Percentiles rank a stretch among this genome's conserved stretches.
These are phyloP conservation scores for Alternaria consortialis DNA, from an alignment of 2,329 filamentous ascomycete genomes.

Conservation along the genomic window DNA sequence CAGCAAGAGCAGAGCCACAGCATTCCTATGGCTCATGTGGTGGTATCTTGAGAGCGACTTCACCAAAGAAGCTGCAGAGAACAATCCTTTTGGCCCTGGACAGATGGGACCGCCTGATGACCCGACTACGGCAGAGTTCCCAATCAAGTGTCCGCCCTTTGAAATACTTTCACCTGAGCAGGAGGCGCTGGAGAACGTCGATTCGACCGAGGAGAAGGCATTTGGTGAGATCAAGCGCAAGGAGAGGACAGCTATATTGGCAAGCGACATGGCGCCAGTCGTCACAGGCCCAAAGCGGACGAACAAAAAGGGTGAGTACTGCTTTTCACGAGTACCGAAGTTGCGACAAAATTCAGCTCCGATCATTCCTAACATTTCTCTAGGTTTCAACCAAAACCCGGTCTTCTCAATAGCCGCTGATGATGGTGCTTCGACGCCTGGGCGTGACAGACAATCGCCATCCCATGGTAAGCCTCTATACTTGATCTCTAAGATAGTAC, in stretches of 20 bases:
- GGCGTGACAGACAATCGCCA: slow-evolving; percentile 51
- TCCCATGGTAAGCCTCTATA: slow-evolving; percentile 42
- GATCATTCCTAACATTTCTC: slow-evolving; percentile 17
- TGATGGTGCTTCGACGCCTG: slow-evolving; percentile 52
- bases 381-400: slow-evolving; percentile 53
- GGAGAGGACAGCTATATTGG: slow-evolving; percentile 75
- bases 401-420: slow-evolving; percentile 54
- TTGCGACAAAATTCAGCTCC: background rate
- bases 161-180: slow-evolving; percentile 72
- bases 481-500: background rate
- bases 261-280: slow-evolving; percentile 75
- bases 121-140: slow-evolving; percentile 55
- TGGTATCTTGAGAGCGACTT: slow-evolving; percentile 98
- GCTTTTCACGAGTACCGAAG: too few species aligned
- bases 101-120: slow-evolving; percentile 48
- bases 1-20: slow-evolving; percentile 82
- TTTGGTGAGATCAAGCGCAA: slow-evolving; percentile 78
- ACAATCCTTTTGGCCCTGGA: slow-evolving; percentile 86
- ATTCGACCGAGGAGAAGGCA: slow-evolving; percentile 72
- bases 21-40: slow-evolving; percentile 99
- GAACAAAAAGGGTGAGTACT: slow-evolving; percentile 55
- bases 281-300: slow-evolving; percentile 63
- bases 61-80: slow-evolving; percentile 82
- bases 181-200: slow-evolving; percentile 75
- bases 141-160: slow-evolving; percentile 70